phyloP scores from a whole-genome alignment of 2,329 filamentous ascomycete genomes.

The Aureobasidium uvarum region DNA sequence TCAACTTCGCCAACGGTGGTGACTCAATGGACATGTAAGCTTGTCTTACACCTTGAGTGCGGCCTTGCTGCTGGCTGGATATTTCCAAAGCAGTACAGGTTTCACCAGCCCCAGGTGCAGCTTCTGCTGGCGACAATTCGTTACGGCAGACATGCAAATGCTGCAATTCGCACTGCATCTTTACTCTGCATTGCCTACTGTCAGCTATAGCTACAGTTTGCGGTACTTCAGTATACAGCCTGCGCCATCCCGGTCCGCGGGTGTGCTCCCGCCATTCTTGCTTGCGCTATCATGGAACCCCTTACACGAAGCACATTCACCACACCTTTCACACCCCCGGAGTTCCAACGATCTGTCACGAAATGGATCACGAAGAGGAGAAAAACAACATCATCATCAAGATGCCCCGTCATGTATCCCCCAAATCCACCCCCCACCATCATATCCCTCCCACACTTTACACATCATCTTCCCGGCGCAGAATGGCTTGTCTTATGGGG shows the following conservation, averaged over 20 bases:
- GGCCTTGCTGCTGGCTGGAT: neutral
- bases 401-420: constrained; percentile 22
- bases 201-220: neutral
- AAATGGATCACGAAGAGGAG: constrained; percentile 23
- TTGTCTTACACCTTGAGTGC: neutral
- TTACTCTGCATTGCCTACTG: neutral
- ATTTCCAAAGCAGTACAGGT: neutral
- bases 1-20: constrained; percentile 84
- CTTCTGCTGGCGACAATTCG: neutral
- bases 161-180: neutral
- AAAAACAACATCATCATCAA: constrained; percentile 3
- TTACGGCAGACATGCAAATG: neutral
- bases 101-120: neutral
- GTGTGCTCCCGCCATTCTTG: neutral
- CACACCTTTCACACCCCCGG: neutral
- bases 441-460: neutral
- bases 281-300: neutral
- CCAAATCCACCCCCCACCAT: neutral
- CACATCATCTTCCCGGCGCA: constrained; percentile 9
- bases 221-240: neutral
- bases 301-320: constrained; percentile 7
- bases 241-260: neutral
- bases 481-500: constrained; percentile 14
- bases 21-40: constrained; percentile 66
- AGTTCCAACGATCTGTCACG: constrained; percentile 15